A percentile compares a stretch with the other conserved stretches of the same genome.
phyloP scores from a whole-genome alignment of 2,329 filamentous ascomycete species.

The Sporothrix brasiliensis region DNA sequence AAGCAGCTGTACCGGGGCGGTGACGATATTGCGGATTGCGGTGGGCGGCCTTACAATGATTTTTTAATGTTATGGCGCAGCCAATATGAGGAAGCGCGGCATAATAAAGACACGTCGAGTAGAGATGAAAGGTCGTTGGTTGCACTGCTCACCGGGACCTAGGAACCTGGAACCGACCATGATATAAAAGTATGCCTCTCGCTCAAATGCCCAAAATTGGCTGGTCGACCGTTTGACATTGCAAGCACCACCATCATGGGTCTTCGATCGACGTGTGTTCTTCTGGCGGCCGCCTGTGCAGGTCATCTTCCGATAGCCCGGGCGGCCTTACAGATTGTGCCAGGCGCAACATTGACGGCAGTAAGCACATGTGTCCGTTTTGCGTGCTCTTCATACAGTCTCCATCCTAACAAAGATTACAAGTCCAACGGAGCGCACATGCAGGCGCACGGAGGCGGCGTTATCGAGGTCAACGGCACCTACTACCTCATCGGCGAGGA shows the following conservation, averaged over 20 bases:
- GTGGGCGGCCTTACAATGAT: neutral
- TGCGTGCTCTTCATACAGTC: too few relatives aligned
- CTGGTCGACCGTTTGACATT: too few relatives aligned
- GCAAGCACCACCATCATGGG: slow-evolving; percentile 2
- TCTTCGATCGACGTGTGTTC: slow-evolving; percentile 2
- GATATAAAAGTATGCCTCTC: slow-evolving; percentile 3
- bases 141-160: neutral
- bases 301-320: slow-evolving; percentile 6
- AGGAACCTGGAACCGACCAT: neutral
- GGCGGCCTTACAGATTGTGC: slow-evolving; percentile 37
- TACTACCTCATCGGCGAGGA: slow-evolving; percentile 74
- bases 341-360: slow-evolving; percentile 39
- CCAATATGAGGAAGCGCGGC: slow-evolving; percentile 19
- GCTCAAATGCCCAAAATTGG: neutral
- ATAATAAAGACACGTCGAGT: slow-evolving; percentile 16
- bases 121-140: neutral
- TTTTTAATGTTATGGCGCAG: neutral
- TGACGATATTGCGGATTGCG: neutral
- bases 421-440: slow-evolving; percentile 50
- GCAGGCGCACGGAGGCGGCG: slow-evolving; percentile 67
- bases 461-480: slow-evolving; percentile 59
- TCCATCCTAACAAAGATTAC: neutral
- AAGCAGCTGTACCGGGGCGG: neutral
- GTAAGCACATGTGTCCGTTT: slow-evolving; percentile 26
- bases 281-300: slow-evolving; percentile 16